Base-by-base conservation (phyloP, 2,329 filamentous ascomycete species). In the Aspergillus sojae region DNA sequence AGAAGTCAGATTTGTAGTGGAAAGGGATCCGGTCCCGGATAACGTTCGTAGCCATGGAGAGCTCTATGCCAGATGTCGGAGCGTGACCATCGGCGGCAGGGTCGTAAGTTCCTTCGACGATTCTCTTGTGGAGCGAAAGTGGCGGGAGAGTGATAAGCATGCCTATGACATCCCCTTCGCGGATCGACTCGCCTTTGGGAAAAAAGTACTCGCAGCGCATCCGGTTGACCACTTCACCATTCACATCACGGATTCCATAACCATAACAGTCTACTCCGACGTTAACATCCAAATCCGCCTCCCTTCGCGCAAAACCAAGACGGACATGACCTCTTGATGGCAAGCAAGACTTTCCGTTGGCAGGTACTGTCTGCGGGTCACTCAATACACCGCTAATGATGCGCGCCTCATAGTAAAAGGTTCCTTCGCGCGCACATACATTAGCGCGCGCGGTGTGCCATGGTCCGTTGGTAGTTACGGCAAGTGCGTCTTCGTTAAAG, bases 21-120 rank as follows among this genome's bases (percentile, higher is more conserved):
- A 98, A 96, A 1, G 95, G 94, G 52, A 97, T 93, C 56, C 95
- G 91, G 77, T 99, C 96, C 66, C 96, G 92, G 64, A 99, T 92
- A 66, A 98, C 91, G 76, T 98, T 95, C 19, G 88, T 81, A 0
- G 86, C 86, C 65, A 87, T 84, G n/a, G 85, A 83, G 0, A 85
- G 83, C 1, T 74, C 70, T 3, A 82, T 75, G 14, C 58, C 58
- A 30, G 57, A 16, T 26, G 57, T 61, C 5, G 64, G 65, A 32
- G 56, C 70, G 57, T 78, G 73, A 19, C 77, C 75, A 72, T 97
- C 94, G 1, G 94, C 88, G 3, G 91, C 89, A 1, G 93, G 92
- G 73, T 97, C 96, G 80, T 94, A 97, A 55, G 90, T 88, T 11
- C 93, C 93, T 62, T 91, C 87, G 36, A 96, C 92, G 34, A 98